Evolutionary conservation across 2,329 filamentous ascomycete species (phyloP).

Genomic region (Diaporthe australafricana): DNA sequence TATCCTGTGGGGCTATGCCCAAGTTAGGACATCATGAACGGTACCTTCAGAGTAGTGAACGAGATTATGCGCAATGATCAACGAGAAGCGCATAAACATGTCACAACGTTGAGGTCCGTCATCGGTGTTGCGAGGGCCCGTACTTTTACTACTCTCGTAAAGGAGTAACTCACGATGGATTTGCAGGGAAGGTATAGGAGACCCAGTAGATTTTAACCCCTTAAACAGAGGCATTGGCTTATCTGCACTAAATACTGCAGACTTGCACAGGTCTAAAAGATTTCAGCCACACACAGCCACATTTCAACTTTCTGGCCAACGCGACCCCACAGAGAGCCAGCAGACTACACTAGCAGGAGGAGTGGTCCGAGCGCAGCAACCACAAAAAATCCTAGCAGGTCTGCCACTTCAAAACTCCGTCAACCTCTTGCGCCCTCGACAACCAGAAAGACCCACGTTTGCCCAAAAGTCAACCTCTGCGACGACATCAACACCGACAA

Average conservation of each 20-base stretch:
- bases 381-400: conserved; percentile 33
- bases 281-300: conserved; percentile 11
- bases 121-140: background rate
- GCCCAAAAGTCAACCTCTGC: conserved; percentile 33
- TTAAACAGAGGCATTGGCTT: background rate
- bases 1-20: no score
- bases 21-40: no score
- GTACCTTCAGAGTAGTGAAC: no score
- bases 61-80: background rate
- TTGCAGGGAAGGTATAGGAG: background rate
- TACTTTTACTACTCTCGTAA: background rate
- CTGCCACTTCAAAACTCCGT: conserved; percentile 31
- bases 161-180: no score
- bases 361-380: conserved; percentile 4
- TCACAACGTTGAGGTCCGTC: no score
- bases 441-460: conserved; percentile 37
- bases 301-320: background rate
- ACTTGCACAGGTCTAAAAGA: background rate
- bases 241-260: background rate
- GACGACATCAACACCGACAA: conserved; percentile 54
- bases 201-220: background rate
- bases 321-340: background rate
- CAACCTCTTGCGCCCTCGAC: conserved; percentile 26
- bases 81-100: background rate
- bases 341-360: background rate